phyloP scores from a whole-genome alignment of 2,329 filamentous ascomycete genomes.

The Hypoxylon sp. region DNA sequence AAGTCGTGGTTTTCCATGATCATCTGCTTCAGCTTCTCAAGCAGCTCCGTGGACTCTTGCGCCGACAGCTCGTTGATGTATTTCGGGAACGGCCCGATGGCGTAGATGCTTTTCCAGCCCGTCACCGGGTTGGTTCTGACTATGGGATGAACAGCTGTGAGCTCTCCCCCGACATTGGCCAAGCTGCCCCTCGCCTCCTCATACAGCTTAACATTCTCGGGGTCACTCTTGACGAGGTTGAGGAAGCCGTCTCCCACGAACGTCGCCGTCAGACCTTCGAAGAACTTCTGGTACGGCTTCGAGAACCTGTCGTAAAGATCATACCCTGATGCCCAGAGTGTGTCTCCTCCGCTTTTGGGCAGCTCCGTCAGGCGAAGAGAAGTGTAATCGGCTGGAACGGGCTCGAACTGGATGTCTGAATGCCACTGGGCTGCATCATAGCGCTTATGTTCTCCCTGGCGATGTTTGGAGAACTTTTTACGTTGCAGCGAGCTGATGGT shows the following conservation, averaged over 20 bases:
- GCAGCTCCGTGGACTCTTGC: constrained; percentile 53
- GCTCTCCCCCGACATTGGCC: constrained; percentile 57
- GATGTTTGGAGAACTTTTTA: constrained; percentile 50
- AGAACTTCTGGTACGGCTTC: constrained; percentile 57
- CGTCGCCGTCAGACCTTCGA: constrained; percentile 60
- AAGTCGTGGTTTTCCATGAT: constrained; percentile 58
- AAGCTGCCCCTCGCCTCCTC: constrained; percentile 47
- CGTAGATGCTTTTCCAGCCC: constrained; percentile 62
- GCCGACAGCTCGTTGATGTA: constrained; percentile 54
- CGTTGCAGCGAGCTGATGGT: constrained; percentile 63
- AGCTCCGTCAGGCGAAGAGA: constrained; percentile 65
- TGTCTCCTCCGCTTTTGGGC: constrained; percentile 64
- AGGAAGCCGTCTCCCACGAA: constrained; percentile 52
- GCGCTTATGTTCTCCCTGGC: constrained; percentile 44
- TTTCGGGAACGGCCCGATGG: constrained; percentile 52
- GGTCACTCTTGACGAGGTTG: constrained; percentile 43
- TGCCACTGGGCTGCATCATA: constrained; percentile 59
- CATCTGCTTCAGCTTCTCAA: constrained; percentile 52
- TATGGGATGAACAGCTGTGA: constrained; percentile 61
- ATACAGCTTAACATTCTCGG: constrained; percentile 45
- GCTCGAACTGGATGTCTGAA: constrained; percentile 67
- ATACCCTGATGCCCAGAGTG: constrained; percentile 69
- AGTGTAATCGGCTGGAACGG: constrained; percentile 66
- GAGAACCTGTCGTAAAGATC: constrained; percentile 66
- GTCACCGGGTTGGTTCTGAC: constrained; percentile 69